phyloP scores from a whole-genome alignment of 164 flowering plant species.

The grape (Vitis vinifera) region DNA sequence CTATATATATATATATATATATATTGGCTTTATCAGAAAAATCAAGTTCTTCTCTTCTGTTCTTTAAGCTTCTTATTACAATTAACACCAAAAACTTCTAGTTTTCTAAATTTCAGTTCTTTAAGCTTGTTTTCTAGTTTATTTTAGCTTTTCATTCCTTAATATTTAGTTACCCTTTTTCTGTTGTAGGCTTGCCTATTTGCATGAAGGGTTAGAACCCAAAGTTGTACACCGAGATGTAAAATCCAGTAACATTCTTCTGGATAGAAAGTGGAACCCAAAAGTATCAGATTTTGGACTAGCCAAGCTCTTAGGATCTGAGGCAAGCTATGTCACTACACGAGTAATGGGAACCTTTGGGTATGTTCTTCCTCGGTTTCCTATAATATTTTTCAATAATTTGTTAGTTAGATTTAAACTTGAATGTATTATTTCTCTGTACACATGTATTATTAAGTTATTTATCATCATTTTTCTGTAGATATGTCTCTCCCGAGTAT shows the following conservation, averaged over 20 bases:
- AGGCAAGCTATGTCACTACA: slow-evolving; percentile 81
- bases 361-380: slow-evolving; percentile 39
- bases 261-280: slow-evolving; percentile 77
- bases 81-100: too few species aligned
- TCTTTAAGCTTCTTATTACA: too few species aligned
- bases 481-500: slow-evolving; percentile 93
- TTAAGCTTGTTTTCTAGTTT: not conserved
- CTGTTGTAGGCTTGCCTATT: slow-evolving; percentile 68
- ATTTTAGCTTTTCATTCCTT: not conserved
- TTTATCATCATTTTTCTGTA: slow-evolving; percentile 27
- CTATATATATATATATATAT: too few species aligned
- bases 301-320: slow-evolving; percentile 82
- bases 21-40: too few species aligned
- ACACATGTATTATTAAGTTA: not conserved
- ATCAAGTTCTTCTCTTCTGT: too few species aligned
- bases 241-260: slow-evolving; percentile 87
- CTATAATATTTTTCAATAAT: not conserved
- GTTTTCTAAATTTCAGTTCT: too few species aligned
- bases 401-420: not conserved
- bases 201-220: slow-evolving; percentile 94
- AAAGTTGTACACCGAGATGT: slow-evolving; percentile 96
- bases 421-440: not conserved
- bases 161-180: not conserved
- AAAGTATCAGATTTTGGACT: slow-evolving; percentile 93
- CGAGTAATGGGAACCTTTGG: slow-evolving; percentile 96